Evolutionary conservation across 305 asterid genomes (phyloP).

Genomic region (Fraxinus sp.): DNA sequence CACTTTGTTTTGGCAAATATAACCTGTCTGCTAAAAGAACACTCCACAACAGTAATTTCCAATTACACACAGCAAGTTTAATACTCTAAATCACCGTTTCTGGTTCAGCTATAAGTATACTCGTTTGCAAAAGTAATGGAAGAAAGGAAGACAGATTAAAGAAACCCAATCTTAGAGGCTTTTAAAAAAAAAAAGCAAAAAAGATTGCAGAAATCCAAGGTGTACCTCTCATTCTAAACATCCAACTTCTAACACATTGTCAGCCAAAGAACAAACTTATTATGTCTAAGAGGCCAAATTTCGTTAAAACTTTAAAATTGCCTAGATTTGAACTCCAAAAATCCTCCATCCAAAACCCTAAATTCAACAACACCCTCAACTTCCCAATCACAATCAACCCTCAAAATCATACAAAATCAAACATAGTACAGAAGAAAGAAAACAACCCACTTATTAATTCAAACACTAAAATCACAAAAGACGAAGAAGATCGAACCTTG

Average conservation of each 20-base stretch:
- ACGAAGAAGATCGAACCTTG: conserved; percentile 45
- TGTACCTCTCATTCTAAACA: neutral
- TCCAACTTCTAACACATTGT: neutral
- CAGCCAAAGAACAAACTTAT: neutral
- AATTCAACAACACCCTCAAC: neutral
- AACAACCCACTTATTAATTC: neutral
- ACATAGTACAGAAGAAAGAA: neutral
- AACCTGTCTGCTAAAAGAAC: neutral
- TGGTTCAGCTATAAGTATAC: neutral
- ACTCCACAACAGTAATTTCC: neutral
- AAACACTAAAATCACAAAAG: neutral
- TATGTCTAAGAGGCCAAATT: neutral
- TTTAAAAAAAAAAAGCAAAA: neutral
- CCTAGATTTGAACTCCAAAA: neutral
- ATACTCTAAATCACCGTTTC: neutral
- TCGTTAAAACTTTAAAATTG: neutral
- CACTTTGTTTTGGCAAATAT: neutral
- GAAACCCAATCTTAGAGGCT: neutral
- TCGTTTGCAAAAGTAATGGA: neutral
- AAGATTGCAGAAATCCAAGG: neutral
- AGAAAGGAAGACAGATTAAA: neutral
- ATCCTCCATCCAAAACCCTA: neutral
- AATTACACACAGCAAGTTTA: neutral
- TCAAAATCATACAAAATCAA: neutral
- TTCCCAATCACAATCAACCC: neutral